Evolutionary conservation across 805 yeast species (phyloP).

Genomic region (Candida lessepsii): DNA sequence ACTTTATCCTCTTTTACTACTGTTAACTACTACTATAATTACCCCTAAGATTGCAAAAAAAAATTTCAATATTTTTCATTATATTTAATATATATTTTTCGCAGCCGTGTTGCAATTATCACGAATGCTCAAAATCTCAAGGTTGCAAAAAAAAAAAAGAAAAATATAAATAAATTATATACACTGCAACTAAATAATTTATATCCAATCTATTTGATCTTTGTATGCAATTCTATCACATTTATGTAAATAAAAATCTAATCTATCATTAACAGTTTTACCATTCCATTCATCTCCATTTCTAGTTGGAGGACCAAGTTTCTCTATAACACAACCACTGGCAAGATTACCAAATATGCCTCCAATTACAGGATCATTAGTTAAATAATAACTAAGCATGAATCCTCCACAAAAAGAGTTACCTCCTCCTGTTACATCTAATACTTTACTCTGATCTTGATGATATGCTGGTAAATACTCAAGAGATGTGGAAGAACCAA

Average conservation of each 20-base stretch:
- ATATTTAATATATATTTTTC: no score
- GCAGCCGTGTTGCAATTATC: no score
- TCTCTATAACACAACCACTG: constrained; percentile 81
- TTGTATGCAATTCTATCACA: neutral
- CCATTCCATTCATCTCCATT: constrained; percentile 62
- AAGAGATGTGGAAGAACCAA: constrained; percentile 28
- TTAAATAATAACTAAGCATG: constrained; percentile 54
- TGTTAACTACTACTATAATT: no score
- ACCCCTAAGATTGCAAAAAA: no score
- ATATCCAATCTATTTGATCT: constrained; percentile 6
- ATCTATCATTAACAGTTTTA: constrained; percentile 39
- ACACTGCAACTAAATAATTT: neutral
- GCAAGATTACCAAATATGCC: constrained; percentile 66
- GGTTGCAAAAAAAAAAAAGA: no score
- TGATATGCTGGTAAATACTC: constrained; percentile 78
- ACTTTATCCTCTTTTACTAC: no score
- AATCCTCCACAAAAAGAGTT: constrained; percentile 45
- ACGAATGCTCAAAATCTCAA: no score
- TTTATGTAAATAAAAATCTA: constrained; percentile 34
- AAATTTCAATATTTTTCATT: no score
- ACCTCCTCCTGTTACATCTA: constrained; percentile 48
- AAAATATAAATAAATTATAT: neutral
- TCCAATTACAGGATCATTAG: constrained; percentile 51
- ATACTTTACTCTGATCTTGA: constrained; percentile 31
- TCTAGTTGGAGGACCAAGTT: constrained; percentile 63